Conservation (phyloP, 2,329 filamentous ascomycete species). For the Torrubiellomyces zombiae region DNA sequence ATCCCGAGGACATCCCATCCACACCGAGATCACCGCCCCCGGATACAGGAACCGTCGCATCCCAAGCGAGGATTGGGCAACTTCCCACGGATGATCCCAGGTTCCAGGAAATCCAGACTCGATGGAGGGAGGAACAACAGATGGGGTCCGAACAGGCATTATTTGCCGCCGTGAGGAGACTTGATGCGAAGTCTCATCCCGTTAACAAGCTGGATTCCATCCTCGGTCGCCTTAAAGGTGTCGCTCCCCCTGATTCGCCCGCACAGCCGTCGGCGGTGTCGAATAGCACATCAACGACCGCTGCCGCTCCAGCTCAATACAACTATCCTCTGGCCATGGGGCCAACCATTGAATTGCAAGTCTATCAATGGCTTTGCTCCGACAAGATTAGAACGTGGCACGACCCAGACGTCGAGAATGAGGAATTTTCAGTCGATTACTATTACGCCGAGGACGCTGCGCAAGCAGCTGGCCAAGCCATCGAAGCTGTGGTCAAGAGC, state of each 20-base stretch:
- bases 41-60: slow-evolving; percentile 12
- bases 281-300: not conserved
- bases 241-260: slow-evolving; percentile 3
- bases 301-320: slow-evolving; percentile 4
- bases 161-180: slow-evolving; percentile 25
- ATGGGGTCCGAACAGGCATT: slow-evolving; percentile 25
- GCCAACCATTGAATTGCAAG: slow-evolving; percentile 21
- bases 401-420: slow-evolving; percentile 21
- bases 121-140: slow-evolving; percentile 29
- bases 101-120: slow-evolving; percentile 30
- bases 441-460: slow-evolving; percentile 26
- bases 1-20: slow-evolving; percentile 35
- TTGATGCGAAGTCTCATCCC: slow-evolving; percentile 20
- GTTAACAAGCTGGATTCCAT: slow-evolving; percentile 23
- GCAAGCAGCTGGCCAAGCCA: slow-evolving; percentile 22
- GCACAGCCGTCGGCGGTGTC: slow-evolving; percentile 4
- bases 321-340: slow-evolving; percentile 15
- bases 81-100: slow-evolving; percentile 23
- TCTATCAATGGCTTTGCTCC: slow-evolving; percentile 26
- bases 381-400: slow-evolving; percentile 25
- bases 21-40: slow-evolving; percentile 36
- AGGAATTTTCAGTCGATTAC: slow-evolving; percentile 13
- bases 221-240: slow-evolving; percentile 18
- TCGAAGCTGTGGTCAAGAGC: slow-evolving; percentile 25
- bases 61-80: slow-evolving; percentile 14